phyloP scores from a whole-genome alignment of 2,329 filamentous ascomycete genomes.

The Venturia effusa region DNA sequence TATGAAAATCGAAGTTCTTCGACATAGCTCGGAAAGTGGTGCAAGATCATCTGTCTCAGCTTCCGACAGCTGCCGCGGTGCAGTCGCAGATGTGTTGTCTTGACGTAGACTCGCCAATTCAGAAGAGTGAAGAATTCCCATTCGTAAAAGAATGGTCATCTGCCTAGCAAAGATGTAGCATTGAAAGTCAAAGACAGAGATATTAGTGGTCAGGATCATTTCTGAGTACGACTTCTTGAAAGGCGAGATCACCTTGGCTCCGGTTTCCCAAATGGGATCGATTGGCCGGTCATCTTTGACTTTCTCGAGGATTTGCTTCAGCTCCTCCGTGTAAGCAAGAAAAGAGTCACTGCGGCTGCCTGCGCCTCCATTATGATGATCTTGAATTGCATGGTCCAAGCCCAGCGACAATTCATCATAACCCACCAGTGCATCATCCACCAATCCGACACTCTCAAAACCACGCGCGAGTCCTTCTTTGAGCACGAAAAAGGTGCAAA shows the following conservation, averaged over 20 bases:
- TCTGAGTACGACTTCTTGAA: constrained; percentile 71
- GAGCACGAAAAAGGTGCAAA: constrained; percentile 96
- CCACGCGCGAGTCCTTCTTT: constrained; percentile 91
- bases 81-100: constrained; percentile 14
- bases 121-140: constrained; percentile 53
- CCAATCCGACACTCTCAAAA: constrained; percentile 90
- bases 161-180: constrained; percentile 91
- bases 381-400: constrained; percentile 69
- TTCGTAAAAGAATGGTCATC: constrained; percentile 65
- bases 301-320: constrained; percentile 26
- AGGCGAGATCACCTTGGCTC: constrained; percentile 24
- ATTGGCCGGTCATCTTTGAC: background rate
- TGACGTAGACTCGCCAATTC: constrained; percentile 13
- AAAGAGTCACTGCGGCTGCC: constrained; percentile 63
- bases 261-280: background rate
- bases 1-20: constrained; percentile 73
- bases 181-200: constrained; percentile 91
- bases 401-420: constrained; percentile 91
- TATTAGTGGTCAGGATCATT: constrained; percentile 85
- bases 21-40: constrained; percentile 78
- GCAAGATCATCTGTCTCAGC: constrained; percentile 59
- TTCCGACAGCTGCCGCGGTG: constrained; percentile 15
- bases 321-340: constrained; percentile 60
- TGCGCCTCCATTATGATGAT: constrained; percentile 51
- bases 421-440: constrained; percentile 87